Evolutionary conservation across 495 filamentous ascomycete genomes (phyloP).

Genomic region (Lepidopterella palustris): DNA sequence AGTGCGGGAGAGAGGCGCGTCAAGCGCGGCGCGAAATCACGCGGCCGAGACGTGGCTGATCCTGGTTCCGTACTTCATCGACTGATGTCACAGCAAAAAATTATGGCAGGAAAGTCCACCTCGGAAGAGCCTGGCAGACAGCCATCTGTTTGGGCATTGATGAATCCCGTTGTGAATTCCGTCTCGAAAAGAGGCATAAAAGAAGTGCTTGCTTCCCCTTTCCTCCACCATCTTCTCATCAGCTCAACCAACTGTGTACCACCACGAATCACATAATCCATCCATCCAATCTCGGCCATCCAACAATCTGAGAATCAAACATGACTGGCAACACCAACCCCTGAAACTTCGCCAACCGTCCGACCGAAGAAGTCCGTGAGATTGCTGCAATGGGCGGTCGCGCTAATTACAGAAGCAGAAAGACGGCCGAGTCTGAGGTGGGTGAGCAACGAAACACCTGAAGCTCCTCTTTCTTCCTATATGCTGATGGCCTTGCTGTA

Average conservation of each 20-base stretch:
- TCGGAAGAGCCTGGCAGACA: neutral
- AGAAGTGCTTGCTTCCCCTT: neutral
- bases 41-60: too few species aligned
- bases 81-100: neutral
- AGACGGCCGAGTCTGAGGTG: constrained; percentile 4
- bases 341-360: constrained; percentile 37
- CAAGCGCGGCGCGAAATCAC: neutral
- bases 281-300: neutral
- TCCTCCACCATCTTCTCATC: neutral
- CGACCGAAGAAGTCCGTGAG: constrained; percentile 33
- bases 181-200: neutral
- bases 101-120: too few species aligned
- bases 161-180: neutral
- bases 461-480: neutral
- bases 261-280: too few species aligned
- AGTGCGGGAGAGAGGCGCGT: neutral
- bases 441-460: neutral
- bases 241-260: neutral
- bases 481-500: neutral
- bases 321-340: constrained; percentile 29
- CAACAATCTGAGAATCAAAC: neutral
- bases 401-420: neutral
- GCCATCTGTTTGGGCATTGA: neutral
- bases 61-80: too few species aligned
- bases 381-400: constrained; percentile 32